Base-by-base conservation (phyloP, 768 basidiomycete species). In the Auricularia sp. region DNA sequence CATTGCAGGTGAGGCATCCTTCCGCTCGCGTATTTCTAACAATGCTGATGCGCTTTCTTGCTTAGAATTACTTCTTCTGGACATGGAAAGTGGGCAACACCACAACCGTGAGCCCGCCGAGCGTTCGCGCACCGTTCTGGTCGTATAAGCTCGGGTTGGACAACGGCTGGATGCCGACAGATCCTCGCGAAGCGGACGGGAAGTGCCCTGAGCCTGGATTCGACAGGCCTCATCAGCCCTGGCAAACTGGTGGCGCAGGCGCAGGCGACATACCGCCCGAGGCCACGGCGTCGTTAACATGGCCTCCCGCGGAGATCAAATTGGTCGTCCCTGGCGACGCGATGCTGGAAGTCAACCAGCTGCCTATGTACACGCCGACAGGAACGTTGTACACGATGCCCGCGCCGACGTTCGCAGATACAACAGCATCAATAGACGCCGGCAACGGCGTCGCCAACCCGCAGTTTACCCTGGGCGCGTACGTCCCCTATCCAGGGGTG, bases 51-150 rank as follows among this genome's bases (percentile, higher is more conserved):
- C 44, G 14, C 21, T 13, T 21, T 6, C 47, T 6, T 51, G 47
- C 47, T 18, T 59, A 59, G 87, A 87, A 98, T 73, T 97, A 86
- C 80, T 98, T 97, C 83, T 98, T 97, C 82, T 98, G 96, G 96
- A 95, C 92, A 2, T 98, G 93, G 94, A 95, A 94, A 75, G 29
- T 37, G 3, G 79, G 79, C 65, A 86, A 89, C 71, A 92, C 93
- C 10, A 83, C 83, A 14, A 29, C 14, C 16, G 74, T 75, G 4
- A 29, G 7, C 79, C 82, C 35, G 91, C 90, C 42, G 84, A 79
- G 59, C 63, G 83, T 94, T 16, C 86, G 90, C 71, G 76, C 88
- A 6, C 93, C 94, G 2, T 84, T 88, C 59, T 99, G 96, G 96
- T 93, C 92, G 29, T 98, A 98, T 78, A 82, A 87, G 72, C 88